These are phyloP conservation scores for Pancytospora epiphaga DNA, from an alignment of 371 early-diverging fungal genomes.

Conservation along the genomic window DNA sequence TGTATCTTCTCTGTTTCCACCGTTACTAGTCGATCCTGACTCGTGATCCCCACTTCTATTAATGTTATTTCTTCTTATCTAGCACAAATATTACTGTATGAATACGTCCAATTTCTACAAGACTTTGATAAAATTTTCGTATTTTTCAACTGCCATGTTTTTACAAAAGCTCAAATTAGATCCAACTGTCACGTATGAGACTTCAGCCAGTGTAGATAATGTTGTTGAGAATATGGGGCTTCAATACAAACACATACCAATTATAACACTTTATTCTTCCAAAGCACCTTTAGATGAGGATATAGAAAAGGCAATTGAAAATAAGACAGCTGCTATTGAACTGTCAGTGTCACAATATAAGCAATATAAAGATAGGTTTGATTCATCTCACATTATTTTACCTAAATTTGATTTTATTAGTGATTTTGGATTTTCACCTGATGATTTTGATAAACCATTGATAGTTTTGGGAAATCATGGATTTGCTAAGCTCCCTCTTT, in stretches of 20 bases:
- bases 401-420: background rate
- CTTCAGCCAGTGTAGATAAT: background rate
- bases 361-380: constrained; percentile 5
- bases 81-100: too few relatives aligned
- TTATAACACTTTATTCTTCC: constrained; percentile 6
- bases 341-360: background rate
- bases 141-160: constrained; percentile 2
- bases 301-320: background rate
- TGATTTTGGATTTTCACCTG: background rate
- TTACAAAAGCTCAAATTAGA: constrained; percentile 10
- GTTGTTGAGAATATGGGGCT: constrained; percentile 3
- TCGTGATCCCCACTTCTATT: too few relatives aligned
- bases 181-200: background rate
- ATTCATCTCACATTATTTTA: constrained; percentile 7
- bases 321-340: background rate
- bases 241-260: background rate
- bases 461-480: background rate
- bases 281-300: constrained; percentile 1
- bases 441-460: constrained; percentile 4
- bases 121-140: too few relatives aligned
- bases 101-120: too few relatives aligned
- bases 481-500: background rate
- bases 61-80: too few relatives aligned
- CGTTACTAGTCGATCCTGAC: too few relatives aligned
- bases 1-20: too few relatives aligned